phyloP scores from a whole-genome alignment of 192 early-diverging fungal species.

The Podila verticillata region DNA sequence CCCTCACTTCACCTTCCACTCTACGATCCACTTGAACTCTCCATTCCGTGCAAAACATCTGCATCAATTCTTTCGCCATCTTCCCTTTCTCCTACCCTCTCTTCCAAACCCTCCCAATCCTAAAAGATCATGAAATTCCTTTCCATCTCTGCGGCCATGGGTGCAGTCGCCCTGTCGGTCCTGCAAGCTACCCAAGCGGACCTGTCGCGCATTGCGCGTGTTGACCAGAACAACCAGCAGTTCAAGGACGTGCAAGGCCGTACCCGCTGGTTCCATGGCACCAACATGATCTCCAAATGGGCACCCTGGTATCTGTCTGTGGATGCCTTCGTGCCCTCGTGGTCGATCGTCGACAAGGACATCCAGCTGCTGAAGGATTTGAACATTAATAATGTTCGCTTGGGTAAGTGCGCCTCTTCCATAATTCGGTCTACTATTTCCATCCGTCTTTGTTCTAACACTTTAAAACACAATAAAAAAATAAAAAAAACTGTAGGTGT shows the following conservation, averaged over 20 bases:
- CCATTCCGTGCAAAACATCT: neutral
- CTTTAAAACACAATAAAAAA: neutral
- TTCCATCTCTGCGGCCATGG: slow-evolving; percentile 20
- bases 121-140: slow-evolving; percentile 29
- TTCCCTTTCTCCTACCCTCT: neutral
- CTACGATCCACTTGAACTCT: neutral
- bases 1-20: no score
- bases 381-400: slow-evolving; percentile 25
- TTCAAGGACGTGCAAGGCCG: slow-evolving; percentile 60
- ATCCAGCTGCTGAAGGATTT: slow-evolving; percentile 46
- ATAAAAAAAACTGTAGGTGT: slow-evolving; percentile 49
- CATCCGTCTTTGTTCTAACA: no score
- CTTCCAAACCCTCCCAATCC: neutral
- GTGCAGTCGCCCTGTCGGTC: slow-evolving; percentile 5
- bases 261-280: slow-evolving; percentile 63
- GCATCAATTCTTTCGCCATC: neutral
- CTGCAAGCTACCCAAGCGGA: slow-evolving; percentile 15
- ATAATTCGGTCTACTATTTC: no score
- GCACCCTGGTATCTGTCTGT: slow-evolving; percentile 56
- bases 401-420: no score
- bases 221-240: slow-evolving; percentile 50
- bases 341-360: slow-evolving; percentile 58
- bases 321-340: slow-evolving; percentile 52
- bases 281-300: slow-evolving; percentile 65
- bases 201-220: slow-evolving; percentile 53